Evolutionary conservation across 371 early-diverging fungal species (phyloP).

Genomic region (Actinomucor elegans): DNA sequence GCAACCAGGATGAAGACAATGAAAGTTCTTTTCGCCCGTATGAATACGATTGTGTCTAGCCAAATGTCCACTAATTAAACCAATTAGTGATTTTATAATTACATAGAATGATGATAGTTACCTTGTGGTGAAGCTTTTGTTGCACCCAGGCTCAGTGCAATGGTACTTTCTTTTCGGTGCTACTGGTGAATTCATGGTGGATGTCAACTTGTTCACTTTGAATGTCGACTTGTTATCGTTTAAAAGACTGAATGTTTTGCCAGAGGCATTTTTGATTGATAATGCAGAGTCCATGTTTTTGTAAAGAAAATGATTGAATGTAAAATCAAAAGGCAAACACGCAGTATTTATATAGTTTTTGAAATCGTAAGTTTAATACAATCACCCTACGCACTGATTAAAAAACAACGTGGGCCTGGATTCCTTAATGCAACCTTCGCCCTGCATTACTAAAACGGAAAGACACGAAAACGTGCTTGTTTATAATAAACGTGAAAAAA

Average conservation of each 20-base stretch:
- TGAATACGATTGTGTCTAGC: constrained; percentile 88
- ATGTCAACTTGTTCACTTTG: constrained; percentile 5
- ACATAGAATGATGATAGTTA: constrained; percentile 12
- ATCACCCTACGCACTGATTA: constrained; percentile 12
- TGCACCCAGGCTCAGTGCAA: constrained; percentile 51
- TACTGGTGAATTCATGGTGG: not conserved
- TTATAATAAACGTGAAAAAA: constrained; percentile 12
- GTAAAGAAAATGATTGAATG: too few relatives aligned
- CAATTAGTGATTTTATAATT: not conserved
- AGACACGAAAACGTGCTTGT: constrained; percentile 6
- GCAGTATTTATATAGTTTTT: not conserved
- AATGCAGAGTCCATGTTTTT: constrained; percentile 8
- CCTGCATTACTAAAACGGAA: constrained; percentile 16
- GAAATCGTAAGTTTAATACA: not conserved
- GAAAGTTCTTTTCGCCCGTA: constrained; percentile 88
- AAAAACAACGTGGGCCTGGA: constrained; percentile 11
- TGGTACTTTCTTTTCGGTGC: constrained; percentile 42
- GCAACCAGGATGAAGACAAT: constrained; percentile 76
- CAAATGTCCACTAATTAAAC: constrained; percentile 67
- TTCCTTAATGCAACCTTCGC: constrained; percentile 1
- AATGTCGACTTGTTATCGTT: not conserved
- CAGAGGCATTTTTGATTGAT: constrained; percentile 14
- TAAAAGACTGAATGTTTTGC: constrained; percentile 14
- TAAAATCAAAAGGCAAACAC: not conserved
- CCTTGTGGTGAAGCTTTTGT: constrained; percentile 64